Evolutionary conservation across 202 grass and related monocot species (phyloP), one percentile per base, ranked within the genome.

Genomic region (Zoysia matrella): DNA sequence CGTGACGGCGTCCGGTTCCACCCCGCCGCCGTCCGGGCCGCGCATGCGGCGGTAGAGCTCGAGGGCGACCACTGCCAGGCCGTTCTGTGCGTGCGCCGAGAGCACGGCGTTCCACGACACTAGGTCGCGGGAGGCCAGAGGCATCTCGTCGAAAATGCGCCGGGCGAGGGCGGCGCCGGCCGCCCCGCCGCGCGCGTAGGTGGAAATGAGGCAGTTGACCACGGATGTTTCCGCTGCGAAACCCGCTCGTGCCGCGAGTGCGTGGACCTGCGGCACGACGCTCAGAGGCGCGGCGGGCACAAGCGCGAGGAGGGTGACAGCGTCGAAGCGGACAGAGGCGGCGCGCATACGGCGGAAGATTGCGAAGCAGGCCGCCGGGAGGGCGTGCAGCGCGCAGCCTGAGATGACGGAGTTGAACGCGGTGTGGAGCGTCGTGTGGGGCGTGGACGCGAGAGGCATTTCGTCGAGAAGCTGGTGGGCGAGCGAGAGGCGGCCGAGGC

Each of bases 61-160:
- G 60, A 94, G 78, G 43, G 90, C 71, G 11, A 82, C 77, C 36
- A 78, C 77, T 0, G 84, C 92, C 6, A 94, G 84, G 13, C 89
- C 82, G 50, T 94, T 91, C 81, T 94, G 92, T 1, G 86, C 70
- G 60, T 91, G 89, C 3, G 83, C 84, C 1, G 89, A 94, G 49
- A 91, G 69, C 43, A 94, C 83, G 50, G 89, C 86, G 48, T 94
- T 94, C 92, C 89, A 91, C 6, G 89, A 92, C 50, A 94, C 82
- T 53, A 94, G 71, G 71, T 87, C 88, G 43, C 82, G 85, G 55
- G 78, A 82, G 65, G 56, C 80, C 74, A 7, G 9, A 6, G 84
- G 84, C 83, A 91, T 83, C 80, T 86, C 85, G 54, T 91, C 71
- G 41, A 94, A 94, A 2, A 94, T 47, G 55, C 69, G 67, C 13